Percentiles rank a stretch among this genome's conserved stretches.
Evolutionary conservation across 2,329 filamentous ascomycete genomes (phyloP).

Genomic region (Pezicula neosporulosa): DNA sequence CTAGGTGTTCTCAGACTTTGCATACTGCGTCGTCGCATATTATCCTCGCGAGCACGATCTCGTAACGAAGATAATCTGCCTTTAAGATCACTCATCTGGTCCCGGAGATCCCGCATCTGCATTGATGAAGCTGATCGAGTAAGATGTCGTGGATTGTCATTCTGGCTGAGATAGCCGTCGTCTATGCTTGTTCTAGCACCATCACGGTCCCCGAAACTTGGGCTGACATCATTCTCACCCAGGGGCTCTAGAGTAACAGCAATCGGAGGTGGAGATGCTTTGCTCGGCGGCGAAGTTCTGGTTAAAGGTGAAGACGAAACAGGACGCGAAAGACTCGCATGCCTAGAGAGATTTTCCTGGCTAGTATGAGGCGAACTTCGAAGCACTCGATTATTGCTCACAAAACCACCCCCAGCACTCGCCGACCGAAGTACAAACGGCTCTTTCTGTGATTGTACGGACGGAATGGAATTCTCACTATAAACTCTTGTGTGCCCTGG

Average conservation of each 20-base stretch:
- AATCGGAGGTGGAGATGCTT: conserved; percentile 18
- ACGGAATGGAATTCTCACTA: conserved; percentile 56
- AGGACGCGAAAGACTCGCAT: background rate
- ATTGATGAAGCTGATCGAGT: conserved; percentile 26
- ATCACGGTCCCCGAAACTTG: conserved; percentile 16
- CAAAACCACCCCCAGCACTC: conserved; percentile 56
- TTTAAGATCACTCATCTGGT: conserved; percentile 66
- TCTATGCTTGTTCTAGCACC: conserved; percentile 20
- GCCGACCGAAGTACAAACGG: conserved; percentile 54
- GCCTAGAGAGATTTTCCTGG: background rate
- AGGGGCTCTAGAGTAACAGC: conserved; percentile 44
- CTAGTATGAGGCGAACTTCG: conserved; percentile 6
- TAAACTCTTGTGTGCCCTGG: conserved; percentile 56
- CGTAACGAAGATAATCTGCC: conserved; percentile 65
- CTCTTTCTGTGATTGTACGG: conserved; percentile 33
- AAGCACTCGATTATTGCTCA: conserved; percentile 27
- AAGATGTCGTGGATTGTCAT: conserved; percentile 17
- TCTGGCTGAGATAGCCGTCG: conserved; percentile 14
- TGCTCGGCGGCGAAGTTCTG: conserved; percentile 15
- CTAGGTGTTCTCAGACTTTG: conserved; percentile 57
- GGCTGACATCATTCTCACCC: conserved; percentile 45
- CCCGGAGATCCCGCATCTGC: conserved; percentile 56
- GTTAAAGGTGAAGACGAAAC: background rate
- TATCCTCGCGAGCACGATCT: conserved; percentile 61
- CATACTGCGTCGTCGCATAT: conserved; percentile 57